phyloP scores from a whole-genome alignment of 225 moss, liverwort and hornwort species.

The Thuidium tamariscinum region DNA sequence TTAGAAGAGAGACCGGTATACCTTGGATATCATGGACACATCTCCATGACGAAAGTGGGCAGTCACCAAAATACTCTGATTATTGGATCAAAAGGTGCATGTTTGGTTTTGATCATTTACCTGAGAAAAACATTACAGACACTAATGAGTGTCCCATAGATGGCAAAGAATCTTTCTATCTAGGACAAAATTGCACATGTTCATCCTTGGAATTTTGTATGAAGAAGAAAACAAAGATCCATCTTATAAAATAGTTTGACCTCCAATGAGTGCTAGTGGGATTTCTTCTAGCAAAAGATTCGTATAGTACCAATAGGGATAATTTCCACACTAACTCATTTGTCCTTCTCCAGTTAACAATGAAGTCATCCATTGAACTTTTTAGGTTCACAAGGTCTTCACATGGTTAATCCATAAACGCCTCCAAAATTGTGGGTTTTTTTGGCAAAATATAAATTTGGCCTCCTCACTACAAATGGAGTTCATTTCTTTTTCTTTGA shows the following conservation, averaged over 20 bases:
- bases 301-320: rapidly evolving
- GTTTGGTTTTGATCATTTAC: background rate
- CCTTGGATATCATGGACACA: background rate
- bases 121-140: rapidly evolving
- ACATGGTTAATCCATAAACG: too few relatives aligned
- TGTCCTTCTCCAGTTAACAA: rapidly evolving
- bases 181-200: background rate
- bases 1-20: background rate
- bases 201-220: too few relatives aligned
- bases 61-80: background rate
- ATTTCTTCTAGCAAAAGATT: background rate
- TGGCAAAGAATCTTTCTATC: background rate
- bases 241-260: background rate
- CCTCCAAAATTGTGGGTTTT: too few relatives aligned
- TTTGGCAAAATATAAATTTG: too few relatives aligned
- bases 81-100: background rate
- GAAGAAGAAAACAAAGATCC: too few relatives aligned
- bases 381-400: background rate
- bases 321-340: too few relatives aligned
- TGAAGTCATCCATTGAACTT: background rate
- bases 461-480: too few relatives aligned
- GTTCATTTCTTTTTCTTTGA: too few relatives aligned
- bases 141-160: background rate
- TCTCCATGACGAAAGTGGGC: background rate
- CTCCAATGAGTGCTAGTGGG: background rate